Conservation (phyloP, 208 protist species). For the Acanthamoeba lenticulata region DNA sequence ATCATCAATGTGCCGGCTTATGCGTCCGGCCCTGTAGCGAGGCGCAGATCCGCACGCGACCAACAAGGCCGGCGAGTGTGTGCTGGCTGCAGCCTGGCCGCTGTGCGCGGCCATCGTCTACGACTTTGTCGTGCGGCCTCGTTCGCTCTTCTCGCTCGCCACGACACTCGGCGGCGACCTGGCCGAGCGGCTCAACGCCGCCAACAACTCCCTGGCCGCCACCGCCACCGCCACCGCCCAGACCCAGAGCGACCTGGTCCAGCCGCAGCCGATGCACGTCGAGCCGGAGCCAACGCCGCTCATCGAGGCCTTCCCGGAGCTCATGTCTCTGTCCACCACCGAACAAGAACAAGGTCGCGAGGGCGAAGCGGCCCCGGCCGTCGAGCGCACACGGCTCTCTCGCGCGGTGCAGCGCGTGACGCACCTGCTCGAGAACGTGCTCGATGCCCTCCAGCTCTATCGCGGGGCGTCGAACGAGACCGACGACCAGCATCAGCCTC, state of each 20-base stretch:
- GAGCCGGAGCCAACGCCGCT: background rate
- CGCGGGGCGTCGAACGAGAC: background rate
- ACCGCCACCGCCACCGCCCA: background rate
- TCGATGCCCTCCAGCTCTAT: background rate
- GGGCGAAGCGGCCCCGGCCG: background rate
- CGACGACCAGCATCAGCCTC: too few relatives aligned
- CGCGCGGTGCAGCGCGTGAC: background rate
- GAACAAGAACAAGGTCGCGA: background rate
- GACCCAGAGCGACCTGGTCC: background rate
- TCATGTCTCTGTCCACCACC: background rate
- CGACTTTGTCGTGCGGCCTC: background rate
- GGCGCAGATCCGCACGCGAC: background rate
- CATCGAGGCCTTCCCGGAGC: background rate
- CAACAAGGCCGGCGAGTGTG: conserved; percentile 2
- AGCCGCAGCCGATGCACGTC: background rate
- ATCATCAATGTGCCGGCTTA: too few relatives aligned
- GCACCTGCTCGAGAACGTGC: background rate
- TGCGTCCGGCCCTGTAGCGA: background rate
- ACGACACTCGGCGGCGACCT: background rate
- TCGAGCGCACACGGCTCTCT: background rate
- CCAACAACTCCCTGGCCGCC: background rate
- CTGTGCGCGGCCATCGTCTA: background rate
- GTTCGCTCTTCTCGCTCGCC: background rate
- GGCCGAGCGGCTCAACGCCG: background rate
- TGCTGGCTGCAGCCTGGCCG: background rate